Conservation (phyloP, 148 eudicot genomes). For the Vaccinium darrowii region DNA sequence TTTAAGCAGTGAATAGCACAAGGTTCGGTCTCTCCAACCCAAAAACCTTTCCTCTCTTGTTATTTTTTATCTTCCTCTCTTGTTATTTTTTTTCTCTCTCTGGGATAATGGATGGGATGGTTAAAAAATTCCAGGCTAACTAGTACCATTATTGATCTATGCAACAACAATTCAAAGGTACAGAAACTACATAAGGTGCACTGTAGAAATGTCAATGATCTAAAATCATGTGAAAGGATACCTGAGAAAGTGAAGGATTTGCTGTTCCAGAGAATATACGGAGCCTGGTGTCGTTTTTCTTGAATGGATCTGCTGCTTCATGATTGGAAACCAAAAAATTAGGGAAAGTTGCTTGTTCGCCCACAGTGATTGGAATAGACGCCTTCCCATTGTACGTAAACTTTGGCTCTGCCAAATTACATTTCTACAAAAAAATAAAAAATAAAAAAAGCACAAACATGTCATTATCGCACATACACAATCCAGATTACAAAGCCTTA, state of each 20-base stretch:
- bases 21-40: not conserved
- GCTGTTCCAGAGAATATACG: slow-evolving; percentile 89
- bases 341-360: slow-evolving; percentile 48
- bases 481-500: not conserved
- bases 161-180: not conserved
- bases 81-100: not conserved
- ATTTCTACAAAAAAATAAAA: slow-evolving; percentile 40
- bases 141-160: not conserved
- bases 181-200: not conserved
- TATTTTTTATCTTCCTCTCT: not conserved
- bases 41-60: not conserved
- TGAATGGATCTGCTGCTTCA: slow-evolving; percentile 22
- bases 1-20: not conserved
- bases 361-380: slow-evolving; percentile 19
- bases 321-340: slow-evolving; percentile 47
- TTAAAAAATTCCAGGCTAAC: not conserved
- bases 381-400: slow-evolving; percentile 63
- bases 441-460: not conserved
- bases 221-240: slow-evolving; percentile 20
- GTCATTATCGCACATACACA: not conserved
- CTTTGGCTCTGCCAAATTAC: slow-evolving; percentile 60
- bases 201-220: not conserved
- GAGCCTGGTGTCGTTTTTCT: slow-evolving; percentile 48
- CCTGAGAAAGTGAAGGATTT: slow-evolving; percentile 87
- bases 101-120: not conserved